Evolutionary conservation across 345 rosid genomes (phyloP).

Genomic region (Turritis glabra): DNA sequence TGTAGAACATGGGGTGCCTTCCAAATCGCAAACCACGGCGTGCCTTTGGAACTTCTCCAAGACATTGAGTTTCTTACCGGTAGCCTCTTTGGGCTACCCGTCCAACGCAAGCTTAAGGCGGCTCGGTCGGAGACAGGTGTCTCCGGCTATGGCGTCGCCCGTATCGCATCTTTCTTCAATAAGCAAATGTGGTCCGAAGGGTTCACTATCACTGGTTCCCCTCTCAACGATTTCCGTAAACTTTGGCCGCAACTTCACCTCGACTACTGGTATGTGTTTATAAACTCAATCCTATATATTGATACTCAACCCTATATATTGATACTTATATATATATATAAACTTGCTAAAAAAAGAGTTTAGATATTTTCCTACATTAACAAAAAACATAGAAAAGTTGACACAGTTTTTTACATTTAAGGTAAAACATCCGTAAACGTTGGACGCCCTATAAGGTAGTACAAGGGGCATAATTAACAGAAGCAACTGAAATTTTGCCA

Average conservation of each 20-base stretch:
- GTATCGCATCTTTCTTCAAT: slow-evolving; percentile 64
- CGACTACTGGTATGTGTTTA: slow-evolving; percentile 58
- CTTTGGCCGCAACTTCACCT: slow-evolving; percentile 69
- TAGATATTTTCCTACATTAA: neutral
- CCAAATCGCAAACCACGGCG: slow-evolving; percentile 64
- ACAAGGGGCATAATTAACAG: slow-evolving; percentile 11
- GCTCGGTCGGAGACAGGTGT: slow-evolving; percentile 50
- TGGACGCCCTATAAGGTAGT: neutral
- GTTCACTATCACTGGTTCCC: slow-evolving; percentile 73
- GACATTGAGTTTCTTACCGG: slow-evolving; percentile 53
- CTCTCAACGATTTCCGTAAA: slow-evolving; percentile 57
- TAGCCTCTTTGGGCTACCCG: slow-evolving; percentile 66
- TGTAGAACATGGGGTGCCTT: slow-evolving; percentile 80
- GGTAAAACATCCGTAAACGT: neutral
- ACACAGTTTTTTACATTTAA: neutral
- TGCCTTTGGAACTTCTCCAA: slow-evolving; percentile 45
- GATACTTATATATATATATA: no score
- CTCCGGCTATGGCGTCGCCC: slow-evolving; percentile 75
- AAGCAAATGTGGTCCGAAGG: slow-evolving; percentile 96
- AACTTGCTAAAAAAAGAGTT: no score
- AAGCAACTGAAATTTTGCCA: slow-evolving; percentile 26
- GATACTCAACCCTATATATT: no score
- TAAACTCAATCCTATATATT: slow-evolving; percentile 8
- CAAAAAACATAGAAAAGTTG: neutral
- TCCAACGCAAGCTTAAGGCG: slow-evolving; percentile 59